Conservation (phyloP, 805 yeast genomes). For the Millerozyma acaciae region DNA sequence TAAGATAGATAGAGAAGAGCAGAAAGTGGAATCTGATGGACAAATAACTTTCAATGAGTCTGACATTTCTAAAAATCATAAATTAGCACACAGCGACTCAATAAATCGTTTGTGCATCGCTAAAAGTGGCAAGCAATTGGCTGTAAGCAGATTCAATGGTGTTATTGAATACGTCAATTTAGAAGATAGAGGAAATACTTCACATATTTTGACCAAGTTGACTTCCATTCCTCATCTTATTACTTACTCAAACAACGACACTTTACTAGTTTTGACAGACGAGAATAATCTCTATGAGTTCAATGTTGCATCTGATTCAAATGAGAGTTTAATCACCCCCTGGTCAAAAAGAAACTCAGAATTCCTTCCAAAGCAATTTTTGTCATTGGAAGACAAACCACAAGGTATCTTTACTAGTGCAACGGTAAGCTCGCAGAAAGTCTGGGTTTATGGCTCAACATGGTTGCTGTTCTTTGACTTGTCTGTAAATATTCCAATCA, state of each 20-base stretch:
- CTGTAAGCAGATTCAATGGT: conserved; percentile 64
- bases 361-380: conserved; percentile 62
- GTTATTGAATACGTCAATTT: conserved; percentile 50
- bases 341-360: conserved; percentile 84
- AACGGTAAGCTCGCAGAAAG: conserved; percentile 29
- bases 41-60: conserved; percentile 31
- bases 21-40: conserved; percentile 35
- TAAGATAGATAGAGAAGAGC: conserved; percentile 29
- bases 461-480: conserved; percentile 80
- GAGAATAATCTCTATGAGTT: conserved; percentile 78
- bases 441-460: conserved; percentile 86
- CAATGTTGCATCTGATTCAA: conserved; percentile 24
- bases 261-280: conserved; percentile 62
- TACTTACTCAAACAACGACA: conserved; percentile 46
- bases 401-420: conserved; percentile 60
- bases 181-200: conserved; percentile 14
- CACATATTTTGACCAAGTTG: conserved; percentile 52
- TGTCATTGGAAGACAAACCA: conserved; percentile 59
- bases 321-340: conserved; percentile 46
- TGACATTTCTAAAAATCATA: conserved; percentile 9
- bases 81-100: conserved; percentile 25
- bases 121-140: conserved; percentile 42
- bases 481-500: conserved; percentile 49
- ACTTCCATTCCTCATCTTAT: conserved; percentile 59
- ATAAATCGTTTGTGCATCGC: conserved; percentile 53